Conservation (phyloP, 2,329 filamentous ascomycete species). For the Ophiosphaerella narmari region DNA sequence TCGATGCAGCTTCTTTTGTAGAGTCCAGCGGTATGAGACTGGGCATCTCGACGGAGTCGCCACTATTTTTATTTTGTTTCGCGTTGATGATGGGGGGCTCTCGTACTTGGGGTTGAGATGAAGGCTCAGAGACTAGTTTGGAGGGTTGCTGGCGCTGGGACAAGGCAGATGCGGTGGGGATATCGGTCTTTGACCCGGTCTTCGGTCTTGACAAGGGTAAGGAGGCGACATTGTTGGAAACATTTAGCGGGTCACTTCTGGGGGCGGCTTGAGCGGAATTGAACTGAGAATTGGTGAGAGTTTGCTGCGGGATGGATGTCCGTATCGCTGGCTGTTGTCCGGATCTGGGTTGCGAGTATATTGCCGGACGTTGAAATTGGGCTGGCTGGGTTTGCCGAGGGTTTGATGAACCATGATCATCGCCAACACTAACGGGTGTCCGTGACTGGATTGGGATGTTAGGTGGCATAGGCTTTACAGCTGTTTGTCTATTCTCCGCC, state of each 20-base stretch:
- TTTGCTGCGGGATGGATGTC: not conserved
- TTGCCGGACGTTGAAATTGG: not conserved
- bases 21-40: not conserved
- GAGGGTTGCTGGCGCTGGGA: not conserved
- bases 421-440: constrained; percentile 1
- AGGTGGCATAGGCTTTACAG: not conserved
- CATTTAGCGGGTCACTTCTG: not conserved
- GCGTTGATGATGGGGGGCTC: not conserved
- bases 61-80: not conserved
- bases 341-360: constrained; percentile 1
- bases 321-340: constrained; percentile 3
- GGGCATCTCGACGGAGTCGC: not conserved
- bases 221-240: not conserved
- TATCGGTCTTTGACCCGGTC: not conserved
- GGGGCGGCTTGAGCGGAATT: not conserved
- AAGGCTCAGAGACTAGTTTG: not conserved
- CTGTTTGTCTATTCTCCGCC: constrained; percentile 9
- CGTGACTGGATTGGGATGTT: not conserved
- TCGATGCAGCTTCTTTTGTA: not conserved
- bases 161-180: not conserved
- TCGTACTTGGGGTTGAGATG: not conserved
- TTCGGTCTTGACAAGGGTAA: not conserved
- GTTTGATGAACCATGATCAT: not conserved
- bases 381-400: not conserved
- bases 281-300: not conserved